Evolutionary conservation across 2,329 filamentous ascomycete species (phyloP), one percentile per base, ranked within the genome.

Genomic region (Fusarium sp.): DNA sequence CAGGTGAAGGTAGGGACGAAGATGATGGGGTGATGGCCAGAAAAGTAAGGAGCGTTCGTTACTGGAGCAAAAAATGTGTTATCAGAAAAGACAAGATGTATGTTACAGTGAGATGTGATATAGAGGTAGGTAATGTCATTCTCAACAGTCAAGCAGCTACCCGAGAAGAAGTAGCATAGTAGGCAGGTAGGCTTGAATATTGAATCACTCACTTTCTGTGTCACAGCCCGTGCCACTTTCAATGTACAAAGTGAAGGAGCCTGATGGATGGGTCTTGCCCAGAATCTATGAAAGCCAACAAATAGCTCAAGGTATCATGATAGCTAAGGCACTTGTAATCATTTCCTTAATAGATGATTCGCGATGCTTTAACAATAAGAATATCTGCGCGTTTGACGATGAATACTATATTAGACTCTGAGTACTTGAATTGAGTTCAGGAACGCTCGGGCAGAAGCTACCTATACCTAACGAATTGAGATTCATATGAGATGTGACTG

Each of bases 231-330:
- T 41, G 32, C 24, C 49, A 46, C 29, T 20, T 27, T 22, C 32
- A 37, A 14, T 16, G 4, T n/a, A 20, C 16, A 25, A 3, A 42
- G 20, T 41, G 27, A 34, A 24, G 20, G 20, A 22, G 14, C 32
- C 20, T 16, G 18, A 37, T n/a, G 7, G 20, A 40, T 24, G 3
- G 9, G 7, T 22, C 56, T 55, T 61, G 45, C 44, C 22, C 29
- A 24, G 4, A 27, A 22, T n/a, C 24, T 40, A 29, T 30, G 10
- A 27, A 49, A 37, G 34, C 18, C 18, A 37, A 45, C 10, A 40
- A 42, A 20, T 20, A 27, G 30, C 55, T 55, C 37, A 66, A 48
- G 25, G 30, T 54, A 65, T 65, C 61, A 60, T 53, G 24, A 20
- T 65, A 29, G 22, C n/a, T 32, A 40, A 29, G 22, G 16, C 37